Evolutionary conservation across 2,329 filamentous ascomycete species (phyloP), one percentile per base, ranked within the genome.

Genomic region (Thermothelomyces thermophilus): DNA sequence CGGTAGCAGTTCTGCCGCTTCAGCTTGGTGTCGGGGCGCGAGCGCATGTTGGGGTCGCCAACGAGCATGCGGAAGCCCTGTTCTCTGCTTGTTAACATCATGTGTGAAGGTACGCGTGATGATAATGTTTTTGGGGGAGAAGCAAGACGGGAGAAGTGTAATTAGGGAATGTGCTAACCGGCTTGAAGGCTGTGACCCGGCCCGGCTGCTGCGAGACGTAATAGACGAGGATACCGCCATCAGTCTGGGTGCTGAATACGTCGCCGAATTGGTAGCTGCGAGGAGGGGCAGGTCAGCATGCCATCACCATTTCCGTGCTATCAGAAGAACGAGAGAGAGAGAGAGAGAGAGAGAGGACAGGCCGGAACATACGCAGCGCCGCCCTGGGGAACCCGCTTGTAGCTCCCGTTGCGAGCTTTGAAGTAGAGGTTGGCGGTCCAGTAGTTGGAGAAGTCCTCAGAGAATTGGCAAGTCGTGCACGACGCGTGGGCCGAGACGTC

Each of bases 341-440:
- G n/a, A n/a, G n/a, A n/a, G n/a, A n/a, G n/a, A n/a, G n/a, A n/a
- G n/a, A n/a, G n/a, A n/a, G n/a, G n/a, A n/a, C n/a, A n/a, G n/a
- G n/a, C n/a, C n/a, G n/a, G n/a, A 24, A 49, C 50, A n/a, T 47
- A 75, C 62, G 73, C 79, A 51, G 80, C 78, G 52, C 79, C 77
- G 31, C 77, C 73, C 63, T 64, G 61, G 58, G 60, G 68, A 63
- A 63, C 50, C 48, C 68, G 62, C 58, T 68, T 68, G 53, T 60
- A 69, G 8, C 63, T 62, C 36, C 64, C 64, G 56, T 67, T 67
- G 33, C 60, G 57, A 20, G 65, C 65, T 57, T 62, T 63, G 60
- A 65, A 66, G 62, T 65, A 66, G 51, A 68, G 45, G 50, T 64
- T 65, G 7, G 64, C 64, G 2, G 64, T 66, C 63, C 64, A 66